Percentiles rank a stretch among this genome's conserved stretches.
Evolutionary conservation across 306 rosid genomes (phyloP).

Genomic region (Trichosanthes cucumerina): DNA sequence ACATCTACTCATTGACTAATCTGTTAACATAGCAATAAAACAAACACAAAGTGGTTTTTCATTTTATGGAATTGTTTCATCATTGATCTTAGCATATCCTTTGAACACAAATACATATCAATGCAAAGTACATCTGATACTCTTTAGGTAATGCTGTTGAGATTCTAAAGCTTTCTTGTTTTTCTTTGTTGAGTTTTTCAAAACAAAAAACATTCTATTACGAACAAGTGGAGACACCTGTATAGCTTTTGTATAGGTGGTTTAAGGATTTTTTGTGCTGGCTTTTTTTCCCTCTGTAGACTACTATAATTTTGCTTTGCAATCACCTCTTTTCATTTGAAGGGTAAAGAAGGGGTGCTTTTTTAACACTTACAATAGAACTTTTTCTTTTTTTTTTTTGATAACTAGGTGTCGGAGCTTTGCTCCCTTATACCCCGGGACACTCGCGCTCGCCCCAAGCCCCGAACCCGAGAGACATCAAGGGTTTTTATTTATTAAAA

Average conservation of each 20-base stretch:
- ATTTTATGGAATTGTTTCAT: not conserved
- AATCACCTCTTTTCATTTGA: not conserved
- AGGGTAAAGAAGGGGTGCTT: not conserved
- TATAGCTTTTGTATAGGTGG: not conserved
- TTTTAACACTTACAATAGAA: not conserved
- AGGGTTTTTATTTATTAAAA: too few species aligned
- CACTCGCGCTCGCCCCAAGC: too few species aligned
- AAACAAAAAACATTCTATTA: not conserved
- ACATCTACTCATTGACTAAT: not conserved
- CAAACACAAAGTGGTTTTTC: not conserved
- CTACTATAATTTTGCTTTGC: not conserved
- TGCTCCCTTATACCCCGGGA: too few species aligned
- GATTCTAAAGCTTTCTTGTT: not conserved
- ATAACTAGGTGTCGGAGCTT: too few species aligned
- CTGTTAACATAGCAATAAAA: not conserved
- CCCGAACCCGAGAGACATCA: too few species aligned
- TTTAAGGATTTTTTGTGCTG: not conserved
- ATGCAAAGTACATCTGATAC: not conserved
- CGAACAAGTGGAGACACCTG: not conserved
- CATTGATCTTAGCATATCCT: not conserved
- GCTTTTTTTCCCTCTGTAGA: not conserved
- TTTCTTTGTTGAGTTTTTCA: not conserved
- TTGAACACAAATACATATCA: not conserved
- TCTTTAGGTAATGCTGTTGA: not conserved
- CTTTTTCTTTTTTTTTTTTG: too few species aligned